phyloP scores from a whole-genome alignment of 2,329 filamentous ascomycete species.

The Pyrenochaeta sp. region DNA sequence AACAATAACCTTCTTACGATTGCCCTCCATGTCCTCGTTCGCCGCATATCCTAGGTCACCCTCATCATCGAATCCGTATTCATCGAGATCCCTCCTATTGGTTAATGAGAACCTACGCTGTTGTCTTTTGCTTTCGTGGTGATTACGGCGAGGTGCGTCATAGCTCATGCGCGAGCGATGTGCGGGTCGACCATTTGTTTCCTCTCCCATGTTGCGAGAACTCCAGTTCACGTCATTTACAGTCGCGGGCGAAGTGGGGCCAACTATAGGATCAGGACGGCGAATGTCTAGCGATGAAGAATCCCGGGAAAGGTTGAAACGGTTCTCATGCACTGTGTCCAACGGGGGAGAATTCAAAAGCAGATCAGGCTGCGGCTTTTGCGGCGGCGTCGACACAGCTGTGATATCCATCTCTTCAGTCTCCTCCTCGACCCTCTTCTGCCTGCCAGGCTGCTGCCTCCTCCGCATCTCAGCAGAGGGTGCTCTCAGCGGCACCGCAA shows the following conservation, averaged over 20 bases:
- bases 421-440: slow-evolving; percentile 46
- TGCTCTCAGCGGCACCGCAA: slow-evolving; percentile 87
- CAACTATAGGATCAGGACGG: slow-evolving; percentile 21
- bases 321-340: slow-evolving; percentile 50
- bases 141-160: slow-evolving; percentile 47
- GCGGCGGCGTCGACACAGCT: slow-evolving; percentile 66
- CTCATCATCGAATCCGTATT: slow-evolving; percentile 68
- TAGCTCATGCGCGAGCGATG: slow-evolving; percentile 53
- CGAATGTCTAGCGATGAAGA: slow-evolving; percentile 54
- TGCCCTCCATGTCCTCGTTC: slow-evolving; percentile 91
- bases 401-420: slow-evolving; percentile 95
- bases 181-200: slow-evolving; percentile 31
- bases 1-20: slow-evolving; percentile 93
- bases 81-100: slow-evolving; percentile 62
- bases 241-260: slow-evolving; percentile 45
- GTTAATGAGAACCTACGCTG: slow-evolving; percentile 56
- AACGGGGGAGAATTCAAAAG: slow-evolving; percentile 69
- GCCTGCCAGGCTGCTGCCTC: slow-evolving; percentile 58
- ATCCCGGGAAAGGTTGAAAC: slow-evolving; percentile 58
- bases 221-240: slow-evolving; percentile 44
- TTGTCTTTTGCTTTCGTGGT: slow-evolving; percentile 43
- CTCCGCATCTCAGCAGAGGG: slow-evolving; percentile 86
- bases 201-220: slow-evolving; percentile 21
- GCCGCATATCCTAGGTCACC: slow-evolving; percentile 95
- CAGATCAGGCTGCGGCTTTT: slow-evolving; percentile 68